These are phyloP conservation scores for Endothia cerciana DNA, from an alignment of 2,329 filamentous ascomycete genomes.

Conservation along the genomic window DNA sequence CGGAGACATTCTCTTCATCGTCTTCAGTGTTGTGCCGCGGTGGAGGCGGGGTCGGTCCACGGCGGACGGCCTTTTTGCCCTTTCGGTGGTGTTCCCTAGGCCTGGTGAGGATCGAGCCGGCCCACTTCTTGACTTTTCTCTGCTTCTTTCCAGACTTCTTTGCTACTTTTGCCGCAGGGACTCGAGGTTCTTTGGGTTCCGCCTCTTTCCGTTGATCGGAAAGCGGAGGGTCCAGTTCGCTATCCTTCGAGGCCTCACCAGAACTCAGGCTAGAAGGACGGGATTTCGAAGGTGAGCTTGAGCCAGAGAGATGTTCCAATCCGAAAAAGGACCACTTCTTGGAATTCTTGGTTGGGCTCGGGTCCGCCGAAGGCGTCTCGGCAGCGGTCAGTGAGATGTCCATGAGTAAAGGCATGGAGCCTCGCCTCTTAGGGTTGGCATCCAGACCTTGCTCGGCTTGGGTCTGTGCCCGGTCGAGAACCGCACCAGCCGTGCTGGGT, in stretches of 20 bases:
- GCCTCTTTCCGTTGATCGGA: conserved; percentile 43
- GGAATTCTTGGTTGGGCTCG: conserved; percentile 55
- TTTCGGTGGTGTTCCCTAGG: conserved; percentile 53
- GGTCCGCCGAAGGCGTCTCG: conserved; percentile 40
- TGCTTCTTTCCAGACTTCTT: conserved; percentile 45
- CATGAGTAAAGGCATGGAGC: conserved; percentile 61
- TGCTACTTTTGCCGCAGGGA: conserved; percentile 34
- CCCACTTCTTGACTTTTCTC: conserved; percentile 78
- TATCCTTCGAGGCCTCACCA: conserved; percentile 41
- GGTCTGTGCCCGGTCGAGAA: conserved; percentile 59
- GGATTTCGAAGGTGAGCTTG: conserved; percentile 51
- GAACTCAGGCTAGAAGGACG: conserved; percentile 54
- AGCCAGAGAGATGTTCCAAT: conserved; percentile 57
- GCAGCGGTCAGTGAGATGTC: conserved; percentile 44
- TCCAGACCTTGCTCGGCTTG: conserved; percentile 39
- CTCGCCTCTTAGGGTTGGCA: conserved; percentile 54
- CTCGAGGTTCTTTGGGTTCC: conserved; percentile 33
- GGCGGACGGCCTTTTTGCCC: conserved; percentile 47
- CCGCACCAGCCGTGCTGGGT: conserved; percentile 73
- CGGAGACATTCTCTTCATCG: conserved; percentile 37
- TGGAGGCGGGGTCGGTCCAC: conserved; percentile 54
- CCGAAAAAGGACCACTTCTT: conserved; percentile 67
- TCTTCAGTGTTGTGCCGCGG: conserved; percentile 36
- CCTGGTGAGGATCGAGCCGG: conserved; percentile 69
- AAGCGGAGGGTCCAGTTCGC: conserved; percentile 35